Percentiles rank a stretch among this genome's conserved stretches.
phyloP scores from a whole-genome alignment of 805 yeast species.

The Sporopachydermia lactativora region DNA sequence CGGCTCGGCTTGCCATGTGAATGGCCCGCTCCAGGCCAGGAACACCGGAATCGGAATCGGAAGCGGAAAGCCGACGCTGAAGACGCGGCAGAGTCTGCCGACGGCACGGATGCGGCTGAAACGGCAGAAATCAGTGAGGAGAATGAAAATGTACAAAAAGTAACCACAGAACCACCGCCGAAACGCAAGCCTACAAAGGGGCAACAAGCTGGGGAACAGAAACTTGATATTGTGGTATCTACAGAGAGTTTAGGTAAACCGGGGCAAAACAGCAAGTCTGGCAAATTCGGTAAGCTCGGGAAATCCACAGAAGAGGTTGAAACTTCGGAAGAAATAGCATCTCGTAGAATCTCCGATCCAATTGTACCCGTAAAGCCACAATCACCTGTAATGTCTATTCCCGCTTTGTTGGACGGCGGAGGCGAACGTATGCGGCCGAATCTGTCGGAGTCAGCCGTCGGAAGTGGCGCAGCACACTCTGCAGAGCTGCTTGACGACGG shows the following conservation, averaged over 20 bases:
- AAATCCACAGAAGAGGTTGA: background rate
- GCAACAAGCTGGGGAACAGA: background rate
- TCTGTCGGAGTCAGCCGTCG: too few relatives aligned
- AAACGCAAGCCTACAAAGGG: too few relatives aligned
- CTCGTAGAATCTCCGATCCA: too few relatives aligned
- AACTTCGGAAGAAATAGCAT: background rate
- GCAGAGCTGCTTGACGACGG: too few relatives aligned
- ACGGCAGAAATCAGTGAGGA: slow-evolving; percentile 5
- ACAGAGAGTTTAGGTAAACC: background rate
- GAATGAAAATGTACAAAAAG: slow-evolving; percentile 4
- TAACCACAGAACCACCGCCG: slow-evolving; percentile 2
- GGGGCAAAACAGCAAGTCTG: background rate
- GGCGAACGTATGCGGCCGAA: too few relatives aligned
- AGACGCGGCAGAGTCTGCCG: slow-evolving; percentile 5
- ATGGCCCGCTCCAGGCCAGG: slow-evolving; percentile 2
- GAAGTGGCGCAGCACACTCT: too few relatives aligned
- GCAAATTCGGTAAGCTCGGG: background rate
- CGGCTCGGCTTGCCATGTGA: slow-evolving; percentile 1
- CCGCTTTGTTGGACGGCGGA: too few relatives aligned
- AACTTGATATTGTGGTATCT: background rate
- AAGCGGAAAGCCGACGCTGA: slow-evolving; percentile 3
- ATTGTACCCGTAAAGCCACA: too few relatives aligned
- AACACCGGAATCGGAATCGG: background rate
- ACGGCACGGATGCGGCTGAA: slow-evolving; percentile 3
- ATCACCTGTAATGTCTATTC: background rate